Evolutionary conservation across 805 yeast genomes (phyloP), one percentile per base, ranked within the genome.

Genomic region (Alloascoidea africana): DNA sequence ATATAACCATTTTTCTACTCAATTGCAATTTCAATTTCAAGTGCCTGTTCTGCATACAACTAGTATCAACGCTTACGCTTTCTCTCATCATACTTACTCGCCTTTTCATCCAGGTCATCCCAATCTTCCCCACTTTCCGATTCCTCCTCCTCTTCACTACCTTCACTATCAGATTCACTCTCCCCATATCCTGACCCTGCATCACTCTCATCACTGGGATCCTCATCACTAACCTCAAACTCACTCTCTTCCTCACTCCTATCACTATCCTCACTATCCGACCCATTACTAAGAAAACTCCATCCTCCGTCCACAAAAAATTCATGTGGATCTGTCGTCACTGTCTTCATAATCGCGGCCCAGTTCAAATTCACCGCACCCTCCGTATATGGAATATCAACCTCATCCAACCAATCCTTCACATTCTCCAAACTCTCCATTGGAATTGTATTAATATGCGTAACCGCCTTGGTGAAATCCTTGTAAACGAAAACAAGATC

Each of bases 371-470:
- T 89, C 61, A 91, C 80, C 34, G 94, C 87, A 38, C 96, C 96
- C 51, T 86, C 96, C 53, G 87, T 81, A 62, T 70, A 77, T 30
- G 98, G 95, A 44, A 91, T 81, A 56, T 91, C 98, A 52, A 91
- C 94, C 55, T 91, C 94, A n/a, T 94, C 84, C 42, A 91, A 65
- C 98, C 98, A 91, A 37, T 84, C 85, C 58, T 89, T 91, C 43
- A 91, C 82, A 53, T 82, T 89, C 54, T 91, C 98, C 40, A 91
- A 62, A 38, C 81, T 68, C 50, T 82, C 93, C 73, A 86, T 84
- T 27, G 97, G 96, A 42, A 91, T 85, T 3, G 97, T 86, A 56
- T 89, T 89, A 45, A 91, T 75, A 56, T 89, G 96, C 15, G 83
- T 83, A 6, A 85, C 96, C 1, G 96, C 84, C 50, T 70, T 75